These are phyloP conservation scores for Pistacia atlantica DNA, from an alignment of 345 rosid genomes.

Conservation along the genomic window DNA sequence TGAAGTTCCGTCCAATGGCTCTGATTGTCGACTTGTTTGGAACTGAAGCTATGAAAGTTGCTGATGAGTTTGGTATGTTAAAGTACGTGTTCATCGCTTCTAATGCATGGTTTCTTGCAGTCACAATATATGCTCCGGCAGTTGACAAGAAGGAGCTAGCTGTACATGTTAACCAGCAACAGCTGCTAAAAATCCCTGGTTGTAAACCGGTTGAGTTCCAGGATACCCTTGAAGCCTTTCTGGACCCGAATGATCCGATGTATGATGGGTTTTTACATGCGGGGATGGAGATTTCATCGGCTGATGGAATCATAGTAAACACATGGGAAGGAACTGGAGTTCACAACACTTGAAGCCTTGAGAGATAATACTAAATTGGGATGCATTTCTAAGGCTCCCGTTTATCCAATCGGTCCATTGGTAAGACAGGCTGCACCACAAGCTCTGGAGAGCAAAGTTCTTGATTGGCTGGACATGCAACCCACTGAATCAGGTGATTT, in stretches of 20 bases:
- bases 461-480: conserved; percentile 46
- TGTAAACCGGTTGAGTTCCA: conserved; percentile 49
- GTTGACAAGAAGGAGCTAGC: conserved; percentile 30
- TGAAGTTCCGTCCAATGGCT: conserved; percentile 34
- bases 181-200: conserved; percentile 51
- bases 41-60: conserved; percentile 42
- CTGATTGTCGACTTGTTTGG: conserved; percentile 58
- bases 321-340: conserved; percentile 56
- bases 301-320: conserved; percentile 58
- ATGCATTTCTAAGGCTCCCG: conserved; percentile 21
- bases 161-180: conserved; percentile 22
- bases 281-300: conserved; percentile 33
- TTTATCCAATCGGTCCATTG: conserved; percentile 44
- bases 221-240: conserved; percentile 42
- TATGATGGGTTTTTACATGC: conserved; percentile 21
- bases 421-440: neutral
- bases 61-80: conserved; percentile 48
- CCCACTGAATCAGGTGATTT: conserved; percentile 40
- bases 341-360: conserved; percentile 32
- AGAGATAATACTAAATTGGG: conserved; percentile 27
- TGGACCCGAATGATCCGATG: conserved; percentile 24
- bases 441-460: neutral
- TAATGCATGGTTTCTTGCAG: conserved; percentile 57
- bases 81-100: conserved; percentile 46
- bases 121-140: conserved; percentile 39